Percentiles rank a stretch among this genome's conserved stretches.
These are phyloP conservation scores for Mycena rebaudengoi DNA, from an alignment of 768 basidiomycete species.

Conservation along the genomic window DNA sequence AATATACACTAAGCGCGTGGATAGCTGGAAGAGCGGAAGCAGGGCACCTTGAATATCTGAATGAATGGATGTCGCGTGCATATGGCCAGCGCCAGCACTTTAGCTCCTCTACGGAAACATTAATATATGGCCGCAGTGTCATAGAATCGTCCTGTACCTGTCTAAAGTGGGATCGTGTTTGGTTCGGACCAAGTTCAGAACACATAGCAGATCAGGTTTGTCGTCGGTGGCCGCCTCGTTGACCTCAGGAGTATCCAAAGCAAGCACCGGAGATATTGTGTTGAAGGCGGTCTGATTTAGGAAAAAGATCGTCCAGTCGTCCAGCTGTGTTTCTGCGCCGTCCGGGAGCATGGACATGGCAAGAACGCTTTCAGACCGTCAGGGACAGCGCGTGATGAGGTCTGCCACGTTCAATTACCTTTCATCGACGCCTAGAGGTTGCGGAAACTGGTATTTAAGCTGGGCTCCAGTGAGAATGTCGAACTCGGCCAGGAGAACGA, in stretches of 20 bases:
- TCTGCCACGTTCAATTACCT: constrained; percentile 64
- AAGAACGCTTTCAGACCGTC: constrained; percentile 66
- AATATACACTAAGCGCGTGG: background rate
- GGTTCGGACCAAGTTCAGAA: constrained; percentile 80
- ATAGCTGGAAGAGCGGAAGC: constrained; percentile 19
- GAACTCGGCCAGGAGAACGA: constrained; percentile 97
- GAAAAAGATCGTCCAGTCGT: constrained; percentile 99
- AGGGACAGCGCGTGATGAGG: constrained; percentile 3
- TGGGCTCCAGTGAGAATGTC: constrained; percentile 96
- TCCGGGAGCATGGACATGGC: constrained; percentile 99
- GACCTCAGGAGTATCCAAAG: constrained; percentile 62
- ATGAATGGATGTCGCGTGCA: constrained; percentile 83
- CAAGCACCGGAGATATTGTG: constrained; percentile 83
- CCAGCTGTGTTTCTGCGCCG: constrained; percentile 92
- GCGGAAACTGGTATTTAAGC: constrained; percentile 95
- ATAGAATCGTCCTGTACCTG: constrained; percentile 50
- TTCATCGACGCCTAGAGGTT: constrained; percentile 93
- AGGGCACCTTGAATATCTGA: constrained; percentile 73
- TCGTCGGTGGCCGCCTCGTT: constrained; percentile 29
- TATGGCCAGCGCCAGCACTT: constrained; percentile 84
- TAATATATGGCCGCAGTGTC: background rate
- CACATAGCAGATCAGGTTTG: constrained; percentile 67
- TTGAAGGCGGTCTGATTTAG: constrained; percentile 94
- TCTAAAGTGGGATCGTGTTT: constrained; percentile 77
- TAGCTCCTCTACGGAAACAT: constrained; percentile 64